A percentile compares a stretch with the other conserved stretches of the same genome.
Evolutionary conservation across 2,329 filamentous ascomycete species (phyloP).

Genomic region (Nemania diffusa): DNA sequence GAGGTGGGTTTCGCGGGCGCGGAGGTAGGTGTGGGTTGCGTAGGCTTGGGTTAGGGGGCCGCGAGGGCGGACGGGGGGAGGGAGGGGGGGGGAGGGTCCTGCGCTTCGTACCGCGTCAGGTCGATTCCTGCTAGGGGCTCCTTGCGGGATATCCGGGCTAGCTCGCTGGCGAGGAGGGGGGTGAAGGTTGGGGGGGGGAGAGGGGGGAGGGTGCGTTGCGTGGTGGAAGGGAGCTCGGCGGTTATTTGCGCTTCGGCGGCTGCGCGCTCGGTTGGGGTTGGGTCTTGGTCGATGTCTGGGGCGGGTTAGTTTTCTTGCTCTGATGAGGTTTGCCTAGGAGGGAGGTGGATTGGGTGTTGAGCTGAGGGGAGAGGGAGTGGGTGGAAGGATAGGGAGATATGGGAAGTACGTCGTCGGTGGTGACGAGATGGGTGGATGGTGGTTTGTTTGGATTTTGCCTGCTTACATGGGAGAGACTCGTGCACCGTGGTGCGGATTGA

Average conservation of each 20-base stretch:
- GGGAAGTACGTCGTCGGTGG: neutral
- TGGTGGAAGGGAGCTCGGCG: conserved; percentile 67
- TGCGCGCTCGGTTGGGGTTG: conserved; percentile 69
- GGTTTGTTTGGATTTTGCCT: neutral
- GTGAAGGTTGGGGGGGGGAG: conserved; percentile 67
- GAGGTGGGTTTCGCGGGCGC: conserved; percentile 66
- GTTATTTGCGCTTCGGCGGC: conserved; percentile 76
- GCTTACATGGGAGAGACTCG: conserved; percentile 83
- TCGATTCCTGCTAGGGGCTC: conserved; percentile 75
- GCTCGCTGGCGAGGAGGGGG: conserved; percentile 73
- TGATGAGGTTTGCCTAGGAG: conserved; percentile 12
- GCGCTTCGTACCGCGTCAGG: conserved; percentile 83
- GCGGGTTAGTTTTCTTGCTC: conserved; percentile 28
- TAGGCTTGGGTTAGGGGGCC: conserved; percentile 62
- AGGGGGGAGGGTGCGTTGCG: conserved; percentile 61
- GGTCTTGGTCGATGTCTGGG: conserved; percentile 82
- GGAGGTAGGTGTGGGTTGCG: conserved; percentile 63
- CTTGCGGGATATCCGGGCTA: conserved; percentile 69
- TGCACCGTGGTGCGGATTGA: conserved; percentile 73
- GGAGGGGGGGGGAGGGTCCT: conserved; percentile 63
- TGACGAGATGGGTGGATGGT: neutral
- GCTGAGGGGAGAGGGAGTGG: neutral
- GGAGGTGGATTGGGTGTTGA: neutral
- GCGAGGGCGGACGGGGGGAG: conserved; percentile 60
- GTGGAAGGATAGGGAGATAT: neutral